phyloP scores from a whole-genome alignment of 352 stramenopile species.

The Phytopythium cucurbitacearum region DNA sequence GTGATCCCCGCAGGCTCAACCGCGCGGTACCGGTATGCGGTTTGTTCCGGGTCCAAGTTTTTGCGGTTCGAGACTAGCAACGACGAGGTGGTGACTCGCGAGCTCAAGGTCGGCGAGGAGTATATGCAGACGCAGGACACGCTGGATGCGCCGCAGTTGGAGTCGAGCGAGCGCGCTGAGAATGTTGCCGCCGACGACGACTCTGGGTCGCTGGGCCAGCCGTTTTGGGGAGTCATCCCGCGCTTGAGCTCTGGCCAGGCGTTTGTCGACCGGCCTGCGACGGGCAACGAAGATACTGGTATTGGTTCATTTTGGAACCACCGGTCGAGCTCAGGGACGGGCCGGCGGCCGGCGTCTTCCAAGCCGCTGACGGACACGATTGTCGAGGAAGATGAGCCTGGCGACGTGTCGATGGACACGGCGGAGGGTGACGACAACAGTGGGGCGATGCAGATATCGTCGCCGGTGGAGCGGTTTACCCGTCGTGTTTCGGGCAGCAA shows the following conservation, averaged over 20 bases:
- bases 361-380: constrained; percentile 45
- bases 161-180: not conserved
- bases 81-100: constrained; percentile 26
- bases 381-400: constrained; percentile 34
- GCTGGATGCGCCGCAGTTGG: constrained; percentile 34
- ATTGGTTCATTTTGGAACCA: constrained; percentile 14
- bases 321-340: constrained; percentile 11
- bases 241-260: constrained; percentile 80
- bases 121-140: constrained; percentile 78
- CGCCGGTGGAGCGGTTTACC: too few relatives aligned
- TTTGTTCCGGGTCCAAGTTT: constrained; percentile 80
- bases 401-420: constrained; percentile 8
- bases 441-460: too few relatives aligned
- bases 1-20: constrained; percentile 52
- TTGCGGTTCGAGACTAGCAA: constrained; percentile 65
- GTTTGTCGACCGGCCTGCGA: constrained; percentile 73
- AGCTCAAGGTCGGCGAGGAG: constrained; percentile 50
- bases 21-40: constrained; percentile 81
- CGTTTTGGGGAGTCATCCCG: constrained; percentile 60
- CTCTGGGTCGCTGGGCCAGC: not conserved
- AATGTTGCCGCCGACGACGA: constrained; percentile 3
- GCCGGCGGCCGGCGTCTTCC: constrained; percentile 9
- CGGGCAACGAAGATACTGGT: constrained; percentile 29
- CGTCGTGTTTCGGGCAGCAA: not conserved
- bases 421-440: not conserved